Evolutionary conservation across 129 eudicot genomes (phyloP), one percentile per base, ranked within the genome.

Genomic region (Centella asiatica): DNA sequence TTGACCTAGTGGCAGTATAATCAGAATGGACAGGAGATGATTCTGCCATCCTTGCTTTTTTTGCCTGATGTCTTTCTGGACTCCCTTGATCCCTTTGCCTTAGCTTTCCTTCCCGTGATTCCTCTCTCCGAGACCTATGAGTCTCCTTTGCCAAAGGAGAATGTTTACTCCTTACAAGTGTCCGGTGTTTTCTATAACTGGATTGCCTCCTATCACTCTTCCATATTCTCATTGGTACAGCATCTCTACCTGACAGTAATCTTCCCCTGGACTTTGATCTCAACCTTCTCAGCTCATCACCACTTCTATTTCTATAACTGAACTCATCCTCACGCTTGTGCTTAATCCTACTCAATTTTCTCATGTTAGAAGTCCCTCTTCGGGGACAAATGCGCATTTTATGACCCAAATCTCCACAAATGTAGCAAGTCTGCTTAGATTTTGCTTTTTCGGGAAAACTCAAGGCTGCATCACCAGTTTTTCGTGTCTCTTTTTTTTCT

Each of bases 401-500:
- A 39, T 73, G 83, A 58, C 79, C 83, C 63, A 70, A 65, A 23
- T 78, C 71, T 51, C 83, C 83, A 58, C 83, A 78, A 17, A 25
- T 34, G 28, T 68, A 66, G 72, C 80, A 78, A 48, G 59, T 48
- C 28, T 47, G 65, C 49, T 42, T 51, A 62, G 64, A 27, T 62
- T 65, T 70, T 66, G n/a, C 4, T 32, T 28, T 50, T 37, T 10
- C 52, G 0, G 58, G 29, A 47, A 24, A 22, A 18, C 56, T 45
- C 60, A 50, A 32, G 27, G 62, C 12, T 44, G 26, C 24, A 5
- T 71, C 74, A 15, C 33, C 37, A 42, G 42, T 18, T 44, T 65
- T 37, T 14, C 66, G 58, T 20, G 24, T 57, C 45, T 68, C 67
- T 42, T 3, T 45, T 56, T 48, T 66, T 36, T 65, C 67, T 22